These are phyloP conservation scores for Neonothopanus nambi DNA, from an alignment of 1,284 basidiomycete genomes.

Conservation along the genomic window DNA sequence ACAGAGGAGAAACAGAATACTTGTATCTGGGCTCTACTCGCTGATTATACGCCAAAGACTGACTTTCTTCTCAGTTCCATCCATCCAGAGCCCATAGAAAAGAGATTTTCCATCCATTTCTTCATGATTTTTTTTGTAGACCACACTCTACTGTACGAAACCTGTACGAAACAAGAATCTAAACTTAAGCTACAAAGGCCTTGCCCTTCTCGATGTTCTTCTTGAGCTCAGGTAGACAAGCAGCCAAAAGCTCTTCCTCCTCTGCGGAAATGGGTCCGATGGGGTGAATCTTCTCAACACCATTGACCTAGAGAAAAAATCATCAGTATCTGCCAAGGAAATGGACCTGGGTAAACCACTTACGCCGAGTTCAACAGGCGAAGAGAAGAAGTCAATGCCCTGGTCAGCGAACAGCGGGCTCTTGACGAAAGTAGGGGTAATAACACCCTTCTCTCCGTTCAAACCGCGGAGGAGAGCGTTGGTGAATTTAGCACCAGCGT, in stretches of 20 bases:
- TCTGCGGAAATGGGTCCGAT: conserved; percentile 75
- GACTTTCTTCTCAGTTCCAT: too few relatives aligned
- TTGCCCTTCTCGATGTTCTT: conserved; percentile 97
- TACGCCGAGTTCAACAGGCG: conserved; percentile 83
- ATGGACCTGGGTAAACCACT: conserved; percentile 30
- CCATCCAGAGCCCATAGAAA: too few relatives aligned
- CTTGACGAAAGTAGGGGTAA: conserved; percentile 86
- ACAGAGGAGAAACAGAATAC: too few relatives aligned
- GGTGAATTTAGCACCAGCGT: conserved; percentile 89
- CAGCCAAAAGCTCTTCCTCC: conserved; percentile 86
- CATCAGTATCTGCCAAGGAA: conserved; percentile 10
- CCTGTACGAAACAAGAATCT: not conserved
- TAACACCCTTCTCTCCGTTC: conserved; percentile 82
- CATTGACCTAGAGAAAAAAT: conserved; percentile 70
- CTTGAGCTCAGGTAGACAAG: conserved; percentile 89
- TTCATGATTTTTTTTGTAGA: too few relatives aligned
- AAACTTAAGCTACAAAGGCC: conserved; percentile 61
- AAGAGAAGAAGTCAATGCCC: conserved; percentile 88
- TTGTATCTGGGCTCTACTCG: too few relatives aligned
- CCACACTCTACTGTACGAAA: too few relatives aligned
- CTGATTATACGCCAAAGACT: too few relatives aligned
- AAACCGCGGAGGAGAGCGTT: conserved; percentile 81
- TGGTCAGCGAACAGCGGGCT: conserved; percentile 66
- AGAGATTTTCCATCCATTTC: too few relatives aligned
- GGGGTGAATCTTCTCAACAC: conserved; percentile 88